phyloP scores from a whole-genome alignment of 257 asterid species.

The Petunia axillaris region DNA sequence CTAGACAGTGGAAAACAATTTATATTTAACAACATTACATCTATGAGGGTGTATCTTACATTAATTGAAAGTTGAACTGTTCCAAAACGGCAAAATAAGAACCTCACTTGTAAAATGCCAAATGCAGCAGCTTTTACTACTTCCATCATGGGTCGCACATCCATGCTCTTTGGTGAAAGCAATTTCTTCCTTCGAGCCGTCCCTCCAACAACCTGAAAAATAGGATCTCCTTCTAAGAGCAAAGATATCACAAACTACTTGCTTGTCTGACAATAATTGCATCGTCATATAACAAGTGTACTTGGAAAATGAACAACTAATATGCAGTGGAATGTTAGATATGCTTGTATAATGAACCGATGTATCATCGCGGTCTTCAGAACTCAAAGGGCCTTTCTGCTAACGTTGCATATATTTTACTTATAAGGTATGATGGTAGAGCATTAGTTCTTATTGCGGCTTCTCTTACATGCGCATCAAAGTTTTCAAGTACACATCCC shows the following conservation, averaged over 20 bases:
- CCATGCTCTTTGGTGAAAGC: conserved; percentile 96
- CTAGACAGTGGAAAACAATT: conserved; percentile 40
- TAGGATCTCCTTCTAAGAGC: background rate
- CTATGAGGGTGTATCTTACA: background rate
- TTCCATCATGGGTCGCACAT: conserved; percentile 99
- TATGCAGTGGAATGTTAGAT: background rate
- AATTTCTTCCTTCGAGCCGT: conserved; percentile 87
- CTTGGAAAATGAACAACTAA: background rate
- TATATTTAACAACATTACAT: conserved; percentile 25
- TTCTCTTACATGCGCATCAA: background rate
- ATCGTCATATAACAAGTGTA: background rate
- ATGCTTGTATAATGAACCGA: conserved; percentile 6
- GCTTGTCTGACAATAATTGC: background rate
- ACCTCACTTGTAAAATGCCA: conserved; percentile 77
- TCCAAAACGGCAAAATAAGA: background rate
- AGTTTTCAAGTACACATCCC: background rate
- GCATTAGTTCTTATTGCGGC: background rate
- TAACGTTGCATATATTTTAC: background rate
- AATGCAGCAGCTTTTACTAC: conserved; percentile 97
- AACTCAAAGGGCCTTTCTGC: background rate
- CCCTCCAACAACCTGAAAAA: conserved; percentile 85
- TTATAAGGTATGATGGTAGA: background rate
- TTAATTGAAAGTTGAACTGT: conserved; percentile 15
- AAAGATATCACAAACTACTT: conserved; percentile 1
- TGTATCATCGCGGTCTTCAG: background rate